Evolutionary conservation across 805 yeast genomes (phyloP).

Genomic region (Pichia heedii): DNA sequence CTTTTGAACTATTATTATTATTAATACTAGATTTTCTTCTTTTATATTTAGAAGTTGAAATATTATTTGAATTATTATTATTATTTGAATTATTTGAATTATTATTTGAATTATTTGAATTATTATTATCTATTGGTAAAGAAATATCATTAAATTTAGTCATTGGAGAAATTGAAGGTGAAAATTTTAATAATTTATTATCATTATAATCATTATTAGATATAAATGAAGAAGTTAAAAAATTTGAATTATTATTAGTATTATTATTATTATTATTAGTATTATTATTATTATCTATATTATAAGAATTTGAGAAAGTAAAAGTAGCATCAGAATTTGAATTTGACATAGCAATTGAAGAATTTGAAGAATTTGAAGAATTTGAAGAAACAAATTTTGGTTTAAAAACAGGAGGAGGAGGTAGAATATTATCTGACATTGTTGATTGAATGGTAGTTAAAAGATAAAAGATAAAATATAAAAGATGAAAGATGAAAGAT

Average conservation of each 20-base stretch:
- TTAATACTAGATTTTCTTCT: slow-evolving; percentile 22
- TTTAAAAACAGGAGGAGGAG: slow-evolving; percentile 40
- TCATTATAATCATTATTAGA: slow-evolving; percentile 21
- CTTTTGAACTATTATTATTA: slow-evolving; percentile 13
- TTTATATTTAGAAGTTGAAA: too few species aligned
- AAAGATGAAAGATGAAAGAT: too few species aligned
- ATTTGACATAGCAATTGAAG: neutral
- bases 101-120: neutral
- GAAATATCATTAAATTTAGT: slow-evolving; percentile 18
- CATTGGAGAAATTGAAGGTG: slow-evolving; percentile 29
- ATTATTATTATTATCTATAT: neutral
- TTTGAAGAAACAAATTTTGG: slow-evolving; percentile 27
- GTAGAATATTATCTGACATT: slow-evolving; percentile 17
- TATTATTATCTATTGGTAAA: neutral
- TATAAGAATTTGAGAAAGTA: too few species aligned
- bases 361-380: slow-evolving; percentile 29
- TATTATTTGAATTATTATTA: too few species aligned
- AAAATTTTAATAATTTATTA: slow-evolving; percentile 15
- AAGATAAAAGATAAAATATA: too few species aligned
- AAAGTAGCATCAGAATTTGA: too few species aligned
- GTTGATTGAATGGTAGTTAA: neutral
- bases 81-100: neutral
- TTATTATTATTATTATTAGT: neutral
- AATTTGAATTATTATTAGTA: slow-evolving; percentile 14
- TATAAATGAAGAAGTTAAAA: slow-evolving; percentile 24